Percentiles rank a stretch among this genome's conserved stretches.
Evolutionary conservation across 768 basidiomycete genomes (phyloP).

Genomic region (Cubamyces lactineus): DNA sequence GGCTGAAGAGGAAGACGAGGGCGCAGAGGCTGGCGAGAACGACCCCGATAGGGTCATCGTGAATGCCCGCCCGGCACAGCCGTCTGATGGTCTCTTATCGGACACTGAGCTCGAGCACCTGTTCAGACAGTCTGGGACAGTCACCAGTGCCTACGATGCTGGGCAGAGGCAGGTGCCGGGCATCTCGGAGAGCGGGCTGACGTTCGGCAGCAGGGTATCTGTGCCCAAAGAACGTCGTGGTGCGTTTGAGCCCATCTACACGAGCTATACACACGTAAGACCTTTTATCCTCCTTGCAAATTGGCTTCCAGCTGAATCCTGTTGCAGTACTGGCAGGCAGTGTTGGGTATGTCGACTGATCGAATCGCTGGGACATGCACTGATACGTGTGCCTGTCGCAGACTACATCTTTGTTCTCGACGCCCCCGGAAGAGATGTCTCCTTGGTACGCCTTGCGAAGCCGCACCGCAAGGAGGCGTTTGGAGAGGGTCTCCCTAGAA

Average conservation of each 20-base stretch:
- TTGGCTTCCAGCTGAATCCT: not conserved
- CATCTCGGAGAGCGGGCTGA: conserved; percentile 33
- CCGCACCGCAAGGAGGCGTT: conserved; percentile 64
- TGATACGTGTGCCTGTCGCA: conserved; percentile 35
- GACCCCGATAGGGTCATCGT: conserved; percentile 77
- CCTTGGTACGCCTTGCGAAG: conserved; percentile 58
- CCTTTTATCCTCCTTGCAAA: not conserved
- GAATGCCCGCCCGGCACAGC: conserved; percentile 63
- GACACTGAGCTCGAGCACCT: conserved; percentile 57
- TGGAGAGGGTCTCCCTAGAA: conserved; percentile 75
- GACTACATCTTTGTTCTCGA: conserved; percentile 90
- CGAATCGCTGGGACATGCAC: not conserved
- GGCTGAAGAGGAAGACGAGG: conserved; percentile 47
- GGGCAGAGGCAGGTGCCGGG: conserved; percentile 39
- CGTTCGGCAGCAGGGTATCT: conserved; percentile 55
- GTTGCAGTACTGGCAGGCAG: conserved; percentile 75
- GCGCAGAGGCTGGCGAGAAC: conserved; percentile 41
- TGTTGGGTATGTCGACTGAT: conserved; percentile 57
- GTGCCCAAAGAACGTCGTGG: conserved; percentile 52
- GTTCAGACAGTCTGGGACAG: conserved; percentile 40
- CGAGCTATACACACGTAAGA: conserved; percentile 68
- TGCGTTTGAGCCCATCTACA: conserved; percentile 78
- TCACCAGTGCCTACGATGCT: conserved; percentile 72
- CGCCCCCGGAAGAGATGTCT: conserved; percentile 37
- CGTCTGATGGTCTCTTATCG: conserved; percentile 71